Evolutionary conservation across 371 early-diverging fungal genomes (phyloP), one percentile per base, ranked within the genome.

Genomic region (Syncephalis plumigaleata): DNA sequence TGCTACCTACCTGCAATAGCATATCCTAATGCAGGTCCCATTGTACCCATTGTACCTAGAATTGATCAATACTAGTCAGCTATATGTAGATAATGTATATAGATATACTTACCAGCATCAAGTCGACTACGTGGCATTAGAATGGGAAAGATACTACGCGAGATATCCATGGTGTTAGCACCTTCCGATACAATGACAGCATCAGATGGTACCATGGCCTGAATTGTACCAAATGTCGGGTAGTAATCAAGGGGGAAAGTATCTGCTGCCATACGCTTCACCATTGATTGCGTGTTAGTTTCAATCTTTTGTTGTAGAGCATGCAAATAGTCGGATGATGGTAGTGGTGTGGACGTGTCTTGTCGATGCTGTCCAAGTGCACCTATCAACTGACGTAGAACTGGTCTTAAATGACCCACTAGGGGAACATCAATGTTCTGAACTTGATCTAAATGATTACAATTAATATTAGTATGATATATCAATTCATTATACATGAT

Each of bases 91-190:
- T 37, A 22, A 39, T 9, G n/a, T 18, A 15, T 2, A 38, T 9
- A n/a, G 20, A 11, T n/a, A 46, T 13, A n/a, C 18, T 22, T 46
- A 42, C 71, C 75, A 45, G 85, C 83, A 59, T 86, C 87, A 25
- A 86, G 55, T 20, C 87, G 68, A 31, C 66, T 65, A 8, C 87
- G 64, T 11, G 86, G 84, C 24, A 61, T 49, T 26, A 66, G 57
- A 1, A 81, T 67, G 51, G 75, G 77, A 59, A 78, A 79, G 47
- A 78, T 68, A 0, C 74, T 74, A 25, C 87, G 66, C 0, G 73
- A 84, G 56, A 86, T 84, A 54, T 86, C 87, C 87, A 86, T 85
- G 0, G 87, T 84, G 46, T 84, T 84, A 9, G 84, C 83, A 40
- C 87, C 87, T 60, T 86, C 87, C 47, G 75, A 73, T 2, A 86